Base-by-base conservation (phyloP, 805 yeast genomes). In the Schwanniomyces polymorphus region DNA sequence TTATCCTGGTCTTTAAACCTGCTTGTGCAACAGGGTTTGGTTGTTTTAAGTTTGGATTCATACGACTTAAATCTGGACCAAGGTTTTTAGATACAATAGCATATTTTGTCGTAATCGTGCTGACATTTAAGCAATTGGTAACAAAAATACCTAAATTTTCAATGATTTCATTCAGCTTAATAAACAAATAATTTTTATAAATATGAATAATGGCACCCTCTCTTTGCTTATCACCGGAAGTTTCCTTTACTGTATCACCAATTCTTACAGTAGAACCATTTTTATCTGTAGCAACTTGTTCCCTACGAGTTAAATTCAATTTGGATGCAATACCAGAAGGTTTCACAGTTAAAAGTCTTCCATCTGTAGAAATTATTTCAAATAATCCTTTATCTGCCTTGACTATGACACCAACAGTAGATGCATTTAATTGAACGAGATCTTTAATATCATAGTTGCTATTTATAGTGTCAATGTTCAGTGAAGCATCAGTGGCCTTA, bases 131-230 rank as follows among this genome's bases (percentile, higher is more conserved):
- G 18, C 91, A 80, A 54, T 82, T 83, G 27, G 85, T 84, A 29
- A 88, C 96, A 67, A 92, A 91, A 12, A 94, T 90, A 68, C 98
- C 99, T 43, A 90, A 80, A 64, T 94, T 90, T 64, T 91, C 97
- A 27, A 80, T 64, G 42, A 87, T 80, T 42, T 86, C 85, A 56
- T 88, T 86, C 45, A 94, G 85, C 63, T 89, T 86, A 41, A 91
- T 74, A 65, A 92, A 94, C 50, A 94, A 78, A 42, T 78, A 75
- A 44, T 86, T 85, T 61, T 91, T 85, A 75, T 86, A 88, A 47
- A 94, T 85, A 64, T 92, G 97, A 48, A 94, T 66, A 50, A 94
- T 87, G 31, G 79, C 82, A 56, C 99, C 99, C 61, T 88, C 91
- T 63, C 96, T 81, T 56, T 88, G 84, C 51, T 68, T 72, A 57